phyloP scores from a whole-genome alignment of 192 early-diverging fungal species.

The Entomortierella chlamydospora region DNA sequence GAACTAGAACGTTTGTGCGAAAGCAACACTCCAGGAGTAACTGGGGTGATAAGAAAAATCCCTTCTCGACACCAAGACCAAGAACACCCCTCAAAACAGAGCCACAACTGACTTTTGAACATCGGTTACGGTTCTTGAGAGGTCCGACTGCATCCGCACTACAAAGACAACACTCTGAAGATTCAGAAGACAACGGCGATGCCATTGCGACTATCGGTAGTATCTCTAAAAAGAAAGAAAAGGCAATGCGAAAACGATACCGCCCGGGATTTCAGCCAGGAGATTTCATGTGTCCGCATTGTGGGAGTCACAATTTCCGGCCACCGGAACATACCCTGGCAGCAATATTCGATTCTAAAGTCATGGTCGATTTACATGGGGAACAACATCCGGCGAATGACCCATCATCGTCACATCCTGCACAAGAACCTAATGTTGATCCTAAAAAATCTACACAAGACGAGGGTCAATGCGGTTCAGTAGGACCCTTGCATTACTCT shows the following conservation, averaged over 20 bases:
- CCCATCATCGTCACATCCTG: background rate
- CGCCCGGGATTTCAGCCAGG: slow-evolving; percentile 26
- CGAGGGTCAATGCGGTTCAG: too few species aligned
- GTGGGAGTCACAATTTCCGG: slow-evolving; percentile 45
- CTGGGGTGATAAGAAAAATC: too few species aligned
- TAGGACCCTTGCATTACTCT: too few species aligned
- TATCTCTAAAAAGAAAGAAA: background rate
- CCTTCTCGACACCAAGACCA: too few species aligned
- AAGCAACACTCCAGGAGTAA: background rate
- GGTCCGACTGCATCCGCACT: background rate
- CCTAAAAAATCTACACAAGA: too few species aligned
- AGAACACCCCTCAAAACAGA: background rate
- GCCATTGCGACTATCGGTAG: background rate
- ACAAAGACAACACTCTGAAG: background rate
- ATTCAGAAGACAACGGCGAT: background rate
- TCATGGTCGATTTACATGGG: background rate
- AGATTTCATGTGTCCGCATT: slow-evolving; percentile 49
- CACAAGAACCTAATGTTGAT: too few species aligned
- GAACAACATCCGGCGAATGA: background rate
- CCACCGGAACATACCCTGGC: slow-evolving; percentile 19
- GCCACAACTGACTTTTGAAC: background rate
- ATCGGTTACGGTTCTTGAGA: background rate
- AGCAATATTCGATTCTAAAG: background rate
- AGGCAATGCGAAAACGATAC: slow-evolving; percentile 8
- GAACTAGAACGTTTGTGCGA: too few species aligned